Base-by-base conservation (phyloP, 306 rosid species). In the Boehmeria nivea region DNA sequence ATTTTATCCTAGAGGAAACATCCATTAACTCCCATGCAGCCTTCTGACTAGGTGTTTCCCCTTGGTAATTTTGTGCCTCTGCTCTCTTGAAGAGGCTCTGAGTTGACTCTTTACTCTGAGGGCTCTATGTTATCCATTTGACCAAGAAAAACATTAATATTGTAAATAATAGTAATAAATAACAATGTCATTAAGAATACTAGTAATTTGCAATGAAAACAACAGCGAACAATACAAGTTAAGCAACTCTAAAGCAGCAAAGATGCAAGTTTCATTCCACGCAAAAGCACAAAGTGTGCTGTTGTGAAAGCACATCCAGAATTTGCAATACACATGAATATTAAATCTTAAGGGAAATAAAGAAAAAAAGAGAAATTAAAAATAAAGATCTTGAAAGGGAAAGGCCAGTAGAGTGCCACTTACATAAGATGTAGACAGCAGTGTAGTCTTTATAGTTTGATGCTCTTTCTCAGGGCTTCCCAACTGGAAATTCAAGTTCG, bases 141-240 rank as follows among this genome's bases (percentile, higher is more conserved):
- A 66, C 28, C 61, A 74, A 68, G 50, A 71, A 51, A 33, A 73
- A 52, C 37, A 69, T 64, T 28, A 72, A 63, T 43, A 38, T 24
- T 34, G 26, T 16, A 61, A 19, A 25, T 43, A 26, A n/a, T 23
- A 55, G 57, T 53, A 74, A 39, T 18, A 44, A 23, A 5, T 42
- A 21, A 49, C 15, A 39, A 50, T 19, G 33, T 21, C 25, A 15
- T 17, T 28, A 21, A 28, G 14, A 16, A 20, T 13, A 64, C 27
- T 19, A 63, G 7, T 18, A 34, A 53, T 40, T 40, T 40, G 45
- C 40, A 33, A 28, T 13, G 43, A 16, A 17, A 53, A 16, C n/a
- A 53, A 16, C 34, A 15, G 9, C 19, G 26, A 24, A 51, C 13
- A 45, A 5, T 11, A 11, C 12, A 45, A 50, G 20, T 24, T 1